Evolutionary conservation across 73 alveolate genomes (phyloP).

Genomic region (Symbiodinium natans): DNA sequence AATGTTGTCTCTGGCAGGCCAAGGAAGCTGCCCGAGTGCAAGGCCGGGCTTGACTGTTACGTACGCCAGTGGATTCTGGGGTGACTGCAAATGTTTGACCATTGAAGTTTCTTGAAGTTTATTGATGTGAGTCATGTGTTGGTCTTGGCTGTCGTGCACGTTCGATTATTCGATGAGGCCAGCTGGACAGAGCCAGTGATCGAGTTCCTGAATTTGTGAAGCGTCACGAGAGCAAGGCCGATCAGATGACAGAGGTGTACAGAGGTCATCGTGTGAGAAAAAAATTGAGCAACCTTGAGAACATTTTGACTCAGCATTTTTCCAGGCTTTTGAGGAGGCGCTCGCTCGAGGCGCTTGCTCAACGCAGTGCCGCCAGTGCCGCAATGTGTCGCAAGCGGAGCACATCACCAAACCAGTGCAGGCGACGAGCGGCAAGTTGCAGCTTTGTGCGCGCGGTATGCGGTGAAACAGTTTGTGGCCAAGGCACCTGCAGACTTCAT

Average conservation of each 20-base stretch:
- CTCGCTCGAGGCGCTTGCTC: slow-evolving; percentile 34
- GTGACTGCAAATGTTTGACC: not conserved
- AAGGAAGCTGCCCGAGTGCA: not conserved
- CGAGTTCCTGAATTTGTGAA: slow-evolving; percentile 54
- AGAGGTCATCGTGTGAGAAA: too few relatives aligned
- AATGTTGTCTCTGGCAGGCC: not conserved
- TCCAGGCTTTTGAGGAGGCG: slow-evolving; percentile 59
- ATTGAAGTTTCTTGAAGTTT: not conserved
- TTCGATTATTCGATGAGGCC: not conserved
- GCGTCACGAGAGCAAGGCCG: slow-evolving; percentile 81
- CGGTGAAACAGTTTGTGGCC: slow-evolving; percentile 57
- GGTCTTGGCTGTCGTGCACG: not conserved
- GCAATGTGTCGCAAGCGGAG: not conserved
- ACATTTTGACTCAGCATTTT: too few relatives aligned
- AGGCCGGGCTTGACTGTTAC: not conserved
- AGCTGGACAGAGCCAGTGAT: not conserved
- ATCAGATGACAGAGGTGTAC: not conserved
- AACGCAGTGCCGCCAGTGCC: not conserved
- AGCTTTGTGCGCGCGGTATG: slow-evolving; percentile 67
- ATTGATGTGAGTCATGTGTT: not conserved
- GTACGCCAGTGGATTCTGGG: too few relatives aligned
- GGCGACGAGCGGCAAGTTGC: slow-evolving; percentile 85
- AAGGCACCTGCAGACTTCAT: slow-evolving; percentile 10
- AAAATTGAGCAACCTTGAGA: too few relatives aligned
- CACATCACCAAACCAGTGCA: not conserved